Percentiles rank a stretch among this genome's conserved stretches.
These are phyloP conservation scores for Beauveria australis DNA, from an alignment of 2,329 filamentous ascomycete species.

Conservation along the genomic window DNA sequence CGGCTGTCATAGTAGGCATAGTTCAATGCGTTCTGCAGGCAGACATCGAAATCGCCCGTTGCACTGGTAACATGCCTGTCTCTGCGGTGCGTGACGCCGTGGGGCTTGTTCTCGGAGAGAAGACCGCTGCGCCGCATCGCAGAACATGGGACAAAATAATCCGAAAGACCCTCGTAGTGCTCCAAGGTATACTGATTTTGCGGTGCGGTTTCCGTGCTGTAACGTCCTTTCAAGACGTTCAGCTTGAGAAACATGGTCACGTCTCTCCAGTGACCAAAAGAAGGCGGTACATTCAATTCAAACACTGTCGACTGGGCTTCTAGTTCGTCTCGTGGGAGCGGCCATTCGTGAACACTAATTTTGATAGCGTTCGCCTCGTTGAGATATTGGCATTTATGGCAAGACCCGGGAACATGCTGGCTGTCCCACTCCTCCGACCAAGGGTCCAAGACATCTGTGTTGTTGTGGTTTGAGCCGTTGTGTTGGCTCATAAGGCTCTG, in stretches of 20 bases:
- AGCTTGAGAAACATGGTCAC: conserved; percentile 32
- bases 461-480: no score
- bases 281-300: conserved; percentile 36
- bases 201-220: not conserved
- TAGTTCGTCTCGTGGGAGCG: conserved; percentile 30
- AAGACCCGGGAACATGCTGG: no score
- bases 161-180: not conserved
- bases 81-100: no score
- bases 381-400: no score
- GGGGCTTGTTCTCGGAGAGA: not conserved
- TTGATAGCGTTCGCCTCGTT: conserved; percentile 25
- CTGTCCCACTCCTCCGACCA: no score
- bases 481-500: no score
- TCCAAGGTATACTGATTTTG: conserved; percentile 4
- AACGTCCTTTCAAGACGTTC: conserved; percentile 18
- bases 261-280: conserved; percentile 40
- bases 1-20: no score
- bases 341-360: conserved; percentile 49
- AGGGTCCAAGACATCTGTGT: no score
- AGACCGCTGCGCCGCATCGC: not conserved
- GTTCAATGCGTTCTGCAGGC: no score
- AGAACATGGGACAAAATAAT: not conserved
- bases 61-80: no score
- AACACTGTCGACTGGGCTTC: conserved; percentile 41
- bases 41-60: no score